Percentiles rank a stretch among this genome's conserved stretches.
These are phyloP conservation scores for Coniophora puteana DNA, from an alignment of 1,284 basidiomycete species.

Conservation along the genomic window DNA sequence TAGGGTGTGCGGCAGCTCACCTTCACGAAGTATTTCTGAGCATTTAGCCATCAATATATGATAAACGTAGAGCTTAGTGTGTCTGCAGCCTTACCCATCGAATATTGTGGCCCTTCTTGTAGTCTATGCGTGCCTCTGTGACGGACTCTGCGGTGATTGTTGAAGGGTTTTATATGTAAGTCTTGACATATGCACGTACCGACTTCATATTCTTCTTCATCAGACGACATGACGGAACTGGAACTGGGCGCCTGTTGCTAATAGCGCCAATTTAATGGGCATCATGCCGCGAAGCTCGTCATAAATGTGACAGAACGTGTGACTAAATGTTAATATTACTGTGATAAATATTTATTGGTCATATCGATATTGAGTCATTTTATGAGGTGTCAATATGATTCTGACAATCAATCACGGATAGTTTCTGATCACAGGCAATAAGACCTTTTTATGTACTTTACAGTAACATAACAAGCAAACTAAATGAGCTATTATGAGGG, in stretches of 20 bases:
- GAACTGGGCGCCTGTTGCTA: no score
- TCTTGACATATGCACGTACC: conserved; percentile 40
- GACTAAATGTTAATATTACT: no score
- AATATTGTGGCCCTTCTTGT: conserved; percentile 39
- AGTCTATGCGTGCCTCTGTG: conserved; percentile 43
- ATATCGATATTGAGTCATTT: no score
- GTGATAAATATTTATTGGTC: no score
- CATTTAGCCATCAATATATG: not conserved
- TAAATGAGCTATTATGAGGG: conserved; percentile 7
- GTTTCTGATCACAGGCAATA: no score
- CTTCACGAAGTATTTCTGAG: conserved; percentile 59
- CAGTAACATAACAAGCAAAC: conserved; percentile 9
- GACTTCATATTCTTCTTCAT: conserved; percentile 58
- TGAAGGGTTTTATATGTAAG: not conserved
- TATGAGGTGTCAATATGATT: no score
- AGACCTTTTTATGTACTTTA: no score
- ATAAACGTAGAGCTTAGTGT: conserved; percentile 9
- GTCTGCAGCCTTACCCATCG: conserved; percentile 38
- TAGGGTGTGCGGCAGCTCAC: conserved; percentile 32
- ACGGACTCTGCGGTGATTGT: conserved; percentile 44
- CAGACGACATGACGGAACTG: conserved; percentile 25
- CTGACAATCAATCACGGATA: no score
- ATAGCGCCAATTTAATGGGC: no score
- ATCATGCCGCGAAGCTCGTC: no score
- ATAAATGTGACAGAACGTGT: no score